Evolutionary conservation across 148 eudicot species (phyloP).

Genomic region (Cornus florida): DNA sequence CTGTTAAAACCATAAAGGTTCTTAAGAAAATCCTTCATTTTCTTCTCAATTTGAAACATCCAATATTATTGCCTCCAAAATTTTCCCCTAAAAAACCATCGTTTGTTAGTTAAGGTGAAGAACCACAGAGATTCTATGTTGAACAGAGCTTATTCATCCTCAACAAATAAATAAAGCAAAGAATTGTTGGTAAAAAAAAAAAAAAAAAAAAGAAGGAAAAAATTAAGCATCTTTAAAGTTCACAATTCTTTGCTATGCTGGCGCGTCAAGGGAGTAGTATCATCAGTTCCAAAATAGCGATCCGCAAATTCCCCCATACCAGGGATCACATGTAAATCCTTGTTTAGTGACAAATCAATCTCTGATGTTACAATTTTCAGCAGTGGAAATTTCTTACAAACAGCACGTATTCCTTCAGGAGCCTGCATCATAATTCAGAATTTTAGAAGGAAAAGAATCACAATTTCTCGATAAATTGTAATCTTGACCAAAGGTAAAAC

Average conservation of each 20-base stretch:
- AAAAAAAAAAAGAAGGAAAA: too few species aligned
- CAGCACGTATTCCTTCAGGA: constrained; percentile 63
- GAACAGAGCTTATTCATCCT: too few species aligned
- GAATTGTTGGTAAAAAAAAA: too few species aligned
- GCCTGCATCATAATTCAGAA: constrained; percentile 33
- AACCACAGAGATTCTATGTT: too few species aligned
- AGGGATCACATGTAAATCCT: constrained; percentile 53
- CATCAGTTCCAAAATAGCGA: constrained; percentile 62
- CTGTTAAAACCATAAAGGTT: too few species aligned
- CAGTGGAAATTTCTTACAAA: constrained; percentile 53
- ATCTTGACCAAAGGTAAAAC: background rate
- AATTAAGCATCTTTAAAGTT: background rate
- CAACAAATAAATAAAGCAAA: too few species aligned
- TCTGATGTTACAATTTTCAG: constrained; percentile 65
- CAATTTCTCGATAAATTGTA: background rate
- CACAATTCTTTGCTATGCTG: background rate
- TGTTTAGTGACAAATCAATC: constrained; percentile 46
- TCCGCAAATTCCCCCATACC: constrained; percentile 80
- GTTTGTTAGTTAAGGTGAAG: too few species aligned
- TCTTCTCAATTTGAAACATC: too few species aligned
- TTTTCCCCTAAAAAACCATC: too few species aligned
- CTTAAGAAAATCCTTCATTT: too few species aligned
- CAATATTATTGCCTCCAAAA: too few species aligned
- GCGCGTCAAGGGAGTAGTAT: background rate
- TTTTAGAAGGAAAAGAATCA: background rate